Evolutionary conservation across 345 rosid species (phyloP).

Genomic region (Eucalyptus curtisii): DNA sequence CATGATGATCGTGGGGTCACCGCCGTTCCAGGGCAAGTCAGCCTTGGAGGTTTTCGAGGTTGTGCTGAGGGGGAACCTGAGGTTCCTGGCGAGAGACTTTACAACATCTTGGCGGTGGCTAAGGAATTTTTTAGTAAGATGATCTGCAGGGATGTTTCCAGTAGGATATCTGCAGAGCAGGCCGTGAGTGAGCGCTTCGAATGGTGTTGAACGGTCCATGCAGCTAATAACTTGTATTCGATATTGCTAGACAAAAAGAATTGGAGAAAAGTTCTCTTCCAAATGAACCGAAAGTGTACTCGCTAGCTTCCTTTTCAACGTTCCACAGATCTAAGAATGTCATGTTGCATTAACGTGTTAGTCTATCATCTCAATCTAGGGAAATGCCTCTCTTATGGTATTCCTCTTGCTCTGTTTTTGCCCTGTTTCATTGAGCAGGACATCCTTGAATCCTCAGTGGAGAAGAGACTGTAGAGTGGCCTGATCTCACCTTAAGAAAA

Average conservation of each 20-base stretch:
- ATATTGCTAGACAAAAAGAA: background rate
- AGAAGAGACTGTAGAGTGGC: background rate
- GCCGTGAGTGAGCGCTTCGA: constrained; percentile 3
- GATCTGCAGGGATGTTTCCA: constrained; percentile 61
- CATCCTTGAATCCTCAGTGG: background rate
- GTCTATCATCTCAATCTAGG: background rate
- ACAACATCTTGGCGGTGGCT: constrained; percentile 27
- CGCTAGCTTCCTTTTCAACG: background rate
- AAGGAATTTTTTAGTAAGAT: constrained; percentile 66
- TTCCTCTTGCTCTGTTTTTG: background rate
- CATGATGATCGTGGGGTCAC: background rate
- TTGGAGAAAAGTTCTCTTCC: background rate
- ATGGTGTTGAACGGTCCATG: background rate
- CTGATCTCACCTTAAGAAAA: background rate
- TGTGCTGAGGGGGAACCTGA: constrained; percentile 47
- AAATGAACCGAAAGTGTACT: background rate
- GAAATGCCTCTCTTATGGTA: background rate
- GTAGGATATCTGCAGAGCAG: constrained; percentile 66
- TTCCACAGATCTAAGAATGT: background rate
- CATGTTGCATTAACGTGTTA: background rate
- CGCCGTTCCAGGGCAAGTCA: background rate
- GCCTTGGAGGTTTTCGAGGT: constrained; percentile 37
- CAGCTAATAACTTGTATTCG: background rate
- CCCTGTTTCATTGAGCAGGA: background rate
- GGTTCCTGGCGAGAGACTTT: constrained; percentile 41